Percentiles rank a stretch among this genome's conserved stretches.
Conservation (phyloP, 495 filamentous ascomycete genomes). For the Penicilliopsis zonata region DNA sequence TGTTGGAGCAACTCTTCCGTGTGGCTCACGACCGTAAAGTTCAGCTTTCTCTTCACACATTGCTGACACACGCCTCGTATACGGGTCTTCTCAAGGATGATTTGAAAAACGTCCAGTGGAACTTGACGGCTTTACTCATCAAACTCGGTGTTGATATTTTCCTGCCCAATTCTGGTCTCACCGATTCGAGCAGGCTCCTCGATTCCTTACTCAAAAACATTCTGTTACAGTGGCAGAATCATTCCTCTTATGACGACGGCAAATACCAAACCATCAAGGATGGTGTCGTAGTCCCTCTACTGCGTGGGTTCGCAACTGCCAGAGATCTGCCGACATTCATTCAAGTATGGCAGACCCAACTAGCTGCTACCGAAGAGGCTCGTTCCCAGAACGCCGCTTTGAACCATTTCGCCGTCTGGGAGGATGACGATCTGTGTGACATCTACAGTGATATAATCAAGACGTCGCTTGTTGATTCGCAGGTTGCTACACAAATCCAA, state of each 20-base stretch:
- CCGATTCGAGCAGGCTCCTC: slow-evolving; percentile 28
- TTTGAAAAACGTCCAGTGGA: slow-evolving; percentile 42
- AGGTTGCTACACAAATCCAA: slow-evolving; percentile 21
- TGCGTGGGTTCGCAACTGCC: slow-evolving; percentile 49
- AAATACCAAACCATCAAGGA: slow-evolving; percentile 22
- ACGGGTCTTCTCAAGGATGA: slow-evolving; percentile 30
- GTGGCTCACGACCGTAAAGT: slow-evolving; percentile 29
- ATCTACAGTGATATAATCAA: slow-evolving; percentile 25
- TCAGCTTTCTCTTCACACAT: slow-evolving; percentile 29
- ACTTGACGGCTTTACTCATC: slow-evolving; percentile 45
- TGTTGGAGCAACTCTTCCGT: slow-evolving; percentile 30
- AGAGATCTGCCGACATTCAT: slow-evolving; percentile 58
- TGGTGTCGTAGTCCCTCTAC: slow-evolving; percentile 41
- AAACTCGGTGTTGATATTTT: slow-evolving; percentile 61
- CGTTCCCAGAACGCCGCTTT: slow-evolving; percentile 11
- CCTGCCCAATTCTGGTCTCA: slow-evolving; percentile 38
- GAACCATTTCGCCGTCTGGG: slow-evolving; percentile 39
- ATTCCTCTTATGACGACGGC: slow-evolving; percentile 2
- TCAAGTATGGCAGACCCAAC: slow-evolving; percentile 50
- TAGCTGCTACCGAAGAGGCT: slow-evolving; percentile 33
- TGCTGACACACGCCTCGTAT: slow-evolving; percentile 30
- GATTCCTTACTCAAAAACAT: slow-evolving; percentile 29
- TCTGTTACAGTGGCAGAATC: slow-evolving; percentile 21
- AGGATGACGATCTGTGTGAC: slow-evolving; percentile 45
- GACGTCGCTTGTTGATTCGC: slow-evolving; percentile 18